Evolutionary conservation across 352 stramenopile species (phyloP).

Genomic region (Globisporangium spinosum): DNA sequence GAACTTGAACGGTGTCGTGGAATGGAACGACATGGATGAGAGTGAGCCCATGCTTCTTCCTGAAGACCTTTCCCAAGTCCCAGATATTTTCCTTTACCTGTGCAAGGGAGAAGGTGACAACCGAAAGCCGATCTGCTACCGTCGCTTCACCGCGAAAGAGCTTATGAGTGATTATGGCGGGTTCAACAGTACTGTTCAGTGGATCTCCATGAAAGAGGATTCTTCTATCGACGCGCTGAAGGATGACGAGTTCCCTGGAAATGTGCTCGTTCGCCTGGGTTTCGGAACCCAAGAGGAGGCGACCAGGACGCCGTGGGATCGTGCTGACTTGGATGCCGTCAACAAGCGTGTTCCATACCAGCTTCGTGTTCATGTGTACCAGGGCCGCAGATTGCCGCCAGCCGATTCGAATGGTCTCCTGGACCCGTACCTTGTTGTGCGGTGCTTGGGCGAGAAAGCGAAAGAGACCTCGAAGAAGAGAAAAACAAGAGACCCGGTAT

Average conservation of each 20-base stretch:
- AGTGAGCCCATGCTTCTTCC: slow-evolving; percentile 73
- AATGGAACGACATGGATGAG: slow-evolving; percentile 82
- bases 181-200: slow-evolving; percentile 57
- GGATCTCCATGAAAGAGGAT: slow-evolving; percentile 83
- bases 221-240: slow-evolving; percentile 70
- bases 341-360: slow-evolving; percentile 82
- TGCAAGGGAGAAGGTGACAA: slow-evolving; percentile 63
- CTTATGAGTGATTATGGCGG: slow-evolving; percentile 49
- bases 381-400: slow-evolving; percentile 70
- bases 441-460: slow-evolving; percentile 75
- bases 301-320: slow-evolving; percentile 49
- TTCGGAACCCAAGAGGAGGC: slow-evolving; percentile 77
- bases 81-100: slow-evolving; percentile 88
- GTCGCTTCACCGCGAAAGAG: slow-evolving; percentile 75
- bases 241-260: slow-evolving; percentile 80
- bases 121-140: slow-evolving; percentile 68
- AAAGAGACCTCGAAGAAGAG: slow-evolving; percentile 72
- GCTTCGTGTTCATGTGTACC: slow-evolving; percentile 83
- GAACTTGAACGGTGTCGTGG: slow-evolving; percentile 77
- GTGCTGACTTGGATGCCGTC: slow-evolving; percentile 47
- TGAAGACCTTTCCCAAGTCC: slow-evolving; percentile 71
- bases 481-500: slow-evolving; percentile 81
- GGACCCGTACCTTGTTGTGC: slow-evolving; percentile 79
- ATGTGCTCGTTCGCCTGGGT: slow-evolving; percentile 70
- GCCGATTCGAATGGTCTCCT: slow-evolving; percentile 83